Percentiles rank a stretch among this genome's conserved stretches.
Evolutionary conservation across 2,329 filamentous ascomycete genomes (phyloP).

Genomic region (Colletotrichum spaethianum): DNA sequence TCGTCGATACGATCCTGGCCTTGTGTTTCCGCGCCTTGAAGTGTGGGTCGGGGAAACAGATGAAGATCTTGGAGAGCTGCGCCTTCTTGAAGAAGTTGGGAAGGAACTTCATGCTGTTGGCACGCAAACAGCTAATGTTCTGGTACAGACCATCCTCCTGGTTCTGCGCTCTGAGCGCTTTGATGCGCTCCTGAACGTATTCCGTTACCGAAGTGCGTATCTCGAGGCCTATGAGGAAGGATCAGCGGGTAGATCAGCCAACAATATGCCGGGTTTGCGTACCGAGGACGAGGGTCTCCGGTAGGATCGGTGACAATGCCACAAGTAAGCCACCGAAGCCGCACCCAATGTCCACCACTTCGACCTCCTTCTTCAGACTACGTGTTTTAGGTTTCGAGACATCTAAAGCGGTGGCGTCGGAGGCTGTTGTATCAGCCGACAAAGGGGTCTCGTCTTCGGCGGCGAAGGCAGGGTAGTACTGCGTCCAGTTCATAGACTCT

Average conservation of each 20-base stretch:
- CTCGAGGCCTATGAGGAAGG: conserved; percentile 77
- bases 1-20: conserved; percentile 90
- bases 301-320: conserved; percentile 85
- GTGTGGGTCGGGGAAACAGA: conserved; percentile 98
- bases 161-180: conserved; percentile 81
- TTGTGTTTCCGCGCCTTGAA: conserved; percentile 99
- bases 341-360: conserved; percentile 97
- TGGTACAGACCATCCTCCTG: conserved; percentile 73
- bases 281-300: conserved; percentile 88
- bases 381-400: conserved; percentile 49
- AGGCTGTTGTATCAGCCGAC: not conserved
- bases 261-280: conserved; percentile 34
- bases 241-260: conserved; percentile 37
- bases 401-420: conserved; percentile 36
- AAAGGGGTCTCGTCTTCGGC: conserved; percentile 47
- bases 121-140: conserved; percentile 90
- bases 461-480: conserved; percentile 83
- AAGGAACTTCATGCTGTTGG: conserved; percentile 99
- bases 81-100: conserved; percentile 92
- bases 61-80: conserved; percentile 92
- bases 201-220: conserved; percentile 92
- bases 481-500: conserved; percentile 90
- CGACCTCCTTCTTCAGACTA: conserved; percentile 76
- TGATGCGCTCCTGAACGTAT: conserved; percentile 90
- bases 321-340: conserved; percentile 94